These are phyloP conservation scores for Kodamaea sp. DNA, from an alignment of 1,139 yeast genomes.

Conservation along the genomic window DNA sequence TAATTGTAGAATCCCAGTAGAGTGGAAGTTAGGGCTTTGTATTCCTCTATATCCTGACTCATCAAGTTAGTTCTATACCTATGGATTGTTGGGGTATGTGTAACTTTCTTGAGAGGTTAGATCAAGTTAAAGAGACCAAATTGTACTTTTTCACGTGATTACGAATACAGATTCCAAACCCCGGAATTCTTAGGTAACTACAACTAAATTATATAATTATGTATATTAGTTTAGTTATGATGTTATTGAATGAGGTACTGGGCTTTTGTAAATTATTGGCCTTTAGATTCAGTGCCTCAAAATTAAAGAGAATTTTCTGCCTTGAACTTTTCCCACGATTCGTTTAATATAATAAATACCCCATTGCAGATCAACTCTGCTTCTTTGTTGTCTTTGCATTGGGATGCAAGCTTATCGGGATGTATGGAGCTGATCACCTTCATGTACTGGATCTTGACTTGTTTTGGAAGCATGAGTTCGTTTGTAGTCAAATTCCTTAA, in stretches of 20 bases:
- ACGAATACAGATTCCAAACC: neutral
- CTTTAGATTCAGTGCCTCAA: too few species aligned
- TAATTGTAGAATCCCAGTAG: constrained; percentile 39
- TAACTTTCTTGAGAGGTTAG: too few species aligned
- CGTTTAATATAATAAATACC: constrained; percentile 79
- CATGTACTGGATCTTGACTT: constrained; percentile 84
- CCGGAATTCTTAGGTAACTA: too few species aligned
- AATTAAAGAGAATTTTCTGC: constrained; percentile 38
- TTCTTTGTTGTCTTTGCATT: constrained; percentile 51
- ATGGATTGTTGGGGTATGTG: too few species aligned
- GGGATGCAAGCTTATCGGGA: constrained; percentile 76
- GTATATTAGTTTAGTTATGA: too few species aligned
- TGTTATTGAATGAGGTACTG: too few species aligned
- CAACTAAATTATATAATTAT: too few species aligned
- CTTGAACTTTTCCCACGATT: constrained; percentile 90
- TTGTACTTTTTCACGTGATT: constrained; percentile 1
- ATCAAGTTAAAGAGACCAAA: too few species aligned
- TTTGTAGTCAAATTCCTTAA: constrained; percentile 42
- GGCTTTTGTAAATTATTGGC: too few species aligned
- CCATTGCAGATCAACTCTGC: constrained; percentile 83
- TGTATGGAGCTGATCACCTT: constrained; percentile 93
- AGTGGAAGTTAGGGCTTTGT: constrained; percentile 39
- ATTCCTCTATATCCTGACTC: constrained; percentile 33
- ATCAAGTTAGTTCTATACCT: too few species aligned
- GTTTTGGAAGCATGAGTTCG: constrained; percentile 87